A percentile compares a stretch with the other conserved stretches of the same genome.
Evolutionary conservation across 1,284 basidiomycete genomes (phyloP).

Genomic region (Fomitopsis pinicola): DNA sequence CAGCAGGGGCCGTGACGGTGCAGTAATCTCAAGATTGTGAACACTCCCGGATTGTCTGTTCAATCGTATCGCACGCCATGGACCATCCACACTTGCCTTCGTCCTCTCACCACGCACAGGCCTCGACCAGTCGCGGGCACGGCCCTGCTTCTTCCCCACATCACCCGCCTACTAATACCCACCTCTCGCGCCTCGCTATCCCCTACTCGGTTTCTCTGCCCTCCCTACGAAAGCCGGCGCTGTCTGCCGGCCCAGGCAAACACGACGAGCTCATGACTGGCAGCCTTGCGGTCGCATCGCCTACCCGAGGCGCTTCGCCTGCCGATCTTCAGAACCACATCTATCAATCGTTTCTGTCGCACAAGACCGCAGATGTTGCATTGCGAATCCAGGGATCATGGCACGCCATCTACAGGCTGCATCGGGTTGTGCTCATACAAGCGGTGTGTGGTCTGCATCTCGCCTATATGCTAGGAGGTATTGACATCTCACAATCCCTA

Average conservation of each 20-base stretch:
- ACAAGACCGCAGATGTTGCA: slow-evolving; percentile 72
- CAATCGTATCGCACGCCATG: neutral
- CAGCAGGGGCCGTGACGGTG: neutral
- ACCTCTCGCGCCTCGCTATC: slow-evolving; percentile 4
- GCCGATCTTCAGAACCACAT: slow-evolving; percentile 65
- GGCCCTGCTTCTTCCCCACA: neutral
- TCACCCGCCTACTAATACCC: neutral
- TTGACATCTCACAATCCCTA: slow-evolving; percentile 20
- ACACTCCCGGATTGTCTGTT: neutral
- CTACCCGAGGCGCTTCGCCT: slow-evolving; percentile 31
- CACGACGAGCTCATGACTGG: slow-evolving; percentile 11
- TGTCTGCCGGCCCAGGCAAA: neutral
- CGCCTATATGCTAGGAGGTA: neutral
- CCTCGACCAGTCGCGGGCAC: slow-evolving; percentile 1
- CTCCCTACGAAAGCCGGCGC: slow-evolving; percentile 6
- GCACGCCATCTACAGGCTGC: slow-evolving; percentile 73
- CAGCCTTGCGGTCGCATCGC: slow-evolving; percentile 7
- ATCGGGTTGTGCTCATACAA: slow-evolving; percentile 83
- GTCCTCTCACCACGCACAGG: neutral
- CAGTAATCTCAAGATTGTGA: neutral
- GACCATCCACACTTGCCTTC: neutral
- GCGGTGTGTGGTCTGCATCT: slow-evolving; percentile 43
- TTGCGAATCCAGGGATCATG: slow-evolving; percentile 69
- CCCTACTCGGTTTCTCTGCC: slow-evolving; percentile 8
- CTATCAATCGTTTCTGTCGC: slow-evolving; percentile 68